A percentile compares a stretch with the other conserved stretches of the same genome.
phyloP scores from a whole-genome alignment of 148 eudicot genomes.

The Polygonum aviculare region DNA sequence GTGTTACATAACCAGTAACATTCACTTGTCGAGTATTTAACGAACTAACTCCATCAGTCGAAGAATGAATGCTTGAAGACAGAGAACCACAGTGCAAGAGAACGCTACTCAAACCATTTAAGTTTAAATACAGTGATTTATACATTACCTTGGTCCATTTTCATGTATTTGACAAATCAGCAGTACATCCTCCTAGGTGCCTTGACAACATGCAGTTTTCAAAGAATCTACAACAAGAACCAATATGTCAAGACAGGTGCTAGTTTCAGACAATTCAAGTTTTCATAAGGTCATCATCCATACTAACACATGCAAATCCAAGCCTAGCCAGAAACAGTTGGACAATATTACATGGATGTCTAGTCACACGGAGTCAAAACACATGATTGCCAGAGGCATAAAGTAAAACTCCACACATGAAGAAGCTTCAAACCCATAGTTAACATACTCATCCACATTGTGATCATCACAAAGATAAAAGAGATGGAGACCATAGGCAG shows the following conservation, averaged over 20 bases:
- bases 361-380: neutral
- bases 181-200: neutral
- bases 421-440: neutral
- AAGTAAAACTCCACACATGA: neutral
- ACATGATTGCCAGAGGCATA: neutral
- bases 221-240: neutral
- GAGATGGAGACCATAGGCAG: neutral
- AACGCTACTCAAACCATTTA: neutral
- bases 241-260: neutral
- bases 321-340: neutral
- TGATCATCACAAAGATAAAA: neutral
- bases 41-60: too few species aligned
- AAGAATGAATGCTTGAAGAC: too few species aligned
- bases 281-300: neutral
- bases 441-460: neutral
- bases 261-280: neutral
- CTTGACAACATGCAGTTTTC: neutral
- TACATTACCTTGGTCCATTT: slow-evolving; percentile 8
- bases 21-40: too few species aligned
- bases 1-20: neutral
- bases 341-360: neutral
- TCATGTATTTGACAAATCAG: neutral
- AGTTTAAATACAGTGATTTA: neutral
- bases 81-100: neutral
- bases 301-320: neutral